Conservation (phyloP, 192 early-diverging fungal species). For the Umbelopsis isabellina region DNA sequence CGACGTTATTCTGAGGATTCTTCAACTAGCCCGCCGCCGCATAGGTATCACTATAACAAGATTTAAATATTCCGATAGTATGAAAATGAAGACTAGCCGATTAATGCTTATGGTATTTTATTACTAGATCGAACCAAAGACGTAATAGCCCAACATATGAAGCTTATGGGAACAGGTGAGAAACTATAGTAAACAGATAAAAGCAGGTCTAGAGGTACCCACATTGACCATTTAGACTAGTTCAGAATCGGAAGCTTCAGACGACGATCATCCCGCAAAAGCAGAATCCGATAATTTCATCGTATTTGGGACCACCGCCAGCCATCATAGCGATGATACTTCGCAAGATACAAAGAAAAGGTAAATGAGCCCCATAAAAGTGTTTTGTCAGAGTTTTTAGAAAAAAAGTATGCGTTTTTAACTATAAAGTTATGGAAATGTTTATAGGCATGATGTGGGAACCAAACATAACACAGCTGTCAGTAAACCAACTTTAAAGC, state of each 20-base stretch:
- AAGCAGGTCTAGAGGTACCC: conserved; percentile 12
- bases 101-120: not conserved
- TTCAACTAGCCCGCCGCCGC: not conserved
- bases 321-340: too few species aligned
- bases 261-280: conserved; percentile 22
- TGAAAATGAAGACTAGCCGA: not conserved
- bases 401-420: too few species aligned
- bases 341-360: not conserved
- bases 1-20: conserved; percentile 14
- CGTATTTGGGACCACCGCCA: conserved; percentile 36
- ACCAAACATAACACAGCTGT: not conserved
- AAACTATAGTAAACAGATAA: not conserved
- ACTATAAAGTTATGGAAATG: too few species aligned
- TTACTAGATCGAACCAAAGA: conserved; percentile 1
- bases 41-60: not conserved
- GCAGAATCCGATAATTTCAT: conserved; percentile 34
- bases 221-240: conserved; percentile 19
- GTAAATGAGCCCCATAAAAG: not conserved
- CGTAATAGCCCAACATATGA: conserved; percentile 45
- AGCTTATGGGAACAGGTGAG: conserved; percentile 31
- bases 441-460: not conserved
- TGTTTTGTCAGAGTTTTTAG: too few species aligned
- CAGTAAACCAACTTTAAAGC: not conserved
- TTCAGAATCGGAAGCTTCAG: conserved; percentile 27
- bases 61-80: not conserved